Base-by-base conservation (phyloP, 345 rosid species). In the Gossypium turneri region DNA sequence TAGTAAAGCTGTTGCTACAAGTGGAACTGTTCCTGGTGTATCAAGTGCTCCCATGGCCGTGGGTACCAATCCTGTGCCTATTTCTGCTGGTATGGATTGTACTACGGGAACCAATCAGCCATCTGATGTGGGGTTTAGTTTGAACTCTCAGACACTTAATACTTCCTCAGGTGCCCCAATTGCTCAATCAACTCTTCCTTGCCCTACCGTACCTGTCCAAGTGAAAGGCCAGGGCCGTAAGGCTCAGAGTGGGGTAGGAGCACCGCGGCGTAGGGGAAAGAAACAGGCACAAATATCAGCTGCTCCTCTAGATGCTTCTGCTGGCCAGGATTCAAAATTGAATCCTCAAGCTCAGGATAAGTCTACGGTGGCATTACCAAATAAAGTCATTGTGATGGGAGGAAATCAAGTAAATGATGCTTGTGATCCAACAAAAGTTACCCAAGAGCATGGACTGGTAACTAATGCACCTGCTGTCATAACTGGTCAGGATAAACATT, bases 201-300 rank as follows among this genome's bases (percentile, higher is more conserved):
- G 9, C 8, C 15, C 9, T 43, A 25, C 84, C 48, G 52, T 66
- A 44, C 70, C 70, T 12, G 17, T 65, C 52, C 70, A 44, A 65
- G 70, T 65, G 44, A 44, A 44, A 43, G 52, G 52, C 29, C 70
- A 44, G 19, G 70, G 29, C 25, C 52, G 52, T 20, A 65, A 44
- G 70, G 70, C 52, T 65, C 52, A 44, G 70, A 44, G 29, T 65
- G 70, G 70, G 52, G 29, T 44, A 43, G 70, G 70, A 65, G 12
- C 70, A 65, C 29, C 52, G 19, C 27, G 70, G 70, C 52, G 70
- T 69, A 80, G 89, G 80, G 97, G 97, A 78, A 87, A 80, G 85
- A 88, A 88, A 73, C 83, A 79, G 70, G 81, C 62, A 15, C 76
- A 77, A 66, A 76, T 79, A 50, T 73, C 73, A 60, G 70, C 86